These are phyloP conservation scores for Monotropa hypopitys DNA, from an alignment of 179 eudicot genomes.

Conservation along the genomic window DNA sequence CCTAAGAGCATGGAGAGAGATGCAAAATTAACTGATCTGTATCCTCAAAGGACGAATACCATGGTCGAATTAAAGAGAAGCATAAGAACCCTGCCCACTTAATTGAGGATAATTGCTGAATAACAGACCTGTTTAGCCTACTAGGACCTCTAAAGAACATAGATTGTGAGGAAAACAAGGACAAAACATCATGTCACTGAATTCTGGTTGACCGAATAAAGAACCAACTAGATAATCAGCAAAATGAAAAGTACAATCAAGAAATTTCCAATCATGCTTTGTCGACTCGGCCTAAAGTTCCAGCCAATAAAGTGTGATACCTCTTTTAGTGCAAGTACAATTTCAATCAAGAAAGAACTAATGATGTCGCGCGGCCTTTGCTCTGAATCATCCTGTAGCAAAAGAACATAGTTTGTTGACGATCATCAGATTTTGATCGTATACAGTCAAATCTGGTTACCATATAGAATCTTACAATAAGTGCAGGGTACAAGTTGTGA, in stretches of 20 bases:
- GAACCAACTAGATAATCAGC: background rate
- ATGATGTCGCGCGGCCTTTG: conserved; percentile 33
- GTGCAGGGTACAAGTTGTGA: conserved; percentile 3
- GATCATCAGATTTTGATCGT: background rate
- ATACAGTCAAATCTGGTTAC: background rate
- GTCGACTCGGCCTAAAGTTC: background rate
- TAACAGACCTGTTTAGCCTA: background rate
- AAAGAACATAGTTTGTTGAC: background rate
- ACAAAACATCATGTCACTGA: background rate
- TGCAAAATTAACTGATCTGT: background rate
- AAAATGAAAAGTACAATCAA: background rate
- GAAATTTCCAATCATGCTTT: background rate
- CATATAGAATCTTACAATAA: background rate
- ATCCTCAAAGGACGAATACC: background rate
- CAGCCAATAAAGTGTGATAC: conserved; percentile 22
- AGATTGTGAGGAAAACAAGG: background rate
- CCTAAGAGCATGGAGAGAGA: background rate
- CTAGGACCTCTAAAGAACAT: background rate
- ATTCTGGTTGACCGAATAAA: background rate
- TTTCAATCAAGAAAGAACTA: conserved; percentile 72
- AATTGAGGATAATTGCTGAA: background rate
- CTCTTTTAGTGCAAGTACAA: conserved; percentile 88
- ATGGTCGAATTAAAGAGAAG: background rate
- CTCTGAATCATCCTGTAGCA: conserved; percentile 53
- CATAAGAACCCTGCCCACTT: background rate